Evolutionary conservation across 805 yeast species (phyloP).

Genomic region (Candida maris): DNA sequence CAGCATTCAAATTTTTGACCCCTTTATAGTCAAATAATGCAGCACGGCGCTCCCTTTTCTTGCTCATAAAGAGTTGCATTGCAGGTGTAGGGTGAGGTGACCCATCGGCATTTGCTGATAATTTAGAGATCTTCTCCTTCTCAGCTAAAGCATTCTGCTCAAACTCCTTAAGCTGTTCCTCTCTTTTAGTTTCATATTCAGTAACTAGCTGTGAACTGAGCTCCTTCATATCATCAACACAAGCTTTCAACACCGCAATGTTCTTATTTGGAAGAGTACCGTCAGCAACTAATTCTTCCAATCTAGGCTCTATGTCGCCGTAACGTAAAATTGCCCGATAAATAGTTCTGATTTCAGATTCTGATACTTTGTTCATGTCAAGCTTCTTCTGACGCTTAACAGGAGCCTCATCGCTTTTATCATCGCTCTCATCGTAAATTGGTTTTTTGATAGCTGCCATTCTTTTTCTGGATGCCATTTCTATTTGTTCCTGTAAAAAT

Average conservation of each 20-base stretch:
- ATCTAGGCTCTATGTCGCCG: constrained; percentile 72
- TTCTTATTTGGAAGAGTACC: constrained; percentile 84
- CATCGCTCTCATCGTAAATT: constrained; percentile 33
- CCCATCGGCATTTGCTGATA: constrained; percentile 29
- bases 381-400: constrained; percentile 37
- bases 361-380: constrained; percentile 58
- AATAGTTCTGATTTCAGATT: constrained; percentile 80
- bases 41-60: constrained; percentile 84
- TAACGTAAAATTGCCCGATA: constrained; percentile 77
- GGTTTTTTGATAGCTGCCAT: constrained; percentile 61
- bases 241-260: constrained; percentile 69
- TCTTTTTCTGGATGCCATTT: constrained; percentile 78
- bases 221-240: constrained; percentile 68
- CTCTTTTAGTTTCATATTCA: constrained; percentile 63
- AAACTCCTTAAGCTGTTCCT: constrained; percentile 49
- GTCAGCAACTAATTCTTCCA: constrained; percentile 86
- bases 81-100: constrained; percentile 29
- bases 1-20: constrained; percentile 89
- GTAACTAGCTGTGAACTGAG: constrained; percentile 58
- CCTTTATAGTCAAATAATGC: constrained; percentile 84
- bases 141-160: constrained; percentile 59
- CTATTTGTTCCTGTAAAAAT: constrained; percentile 83
- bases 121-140: constrained; percentile 36
- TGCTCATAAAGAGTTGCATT: constrained; percentile 39
- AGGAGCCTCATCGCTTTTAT: constrained; percentile 36